A percentile compares a stretch with the other conserved stretches of the same genome.
Conservation (phyloP, 352 stramenopile species). For the Globisporangium spinosum region DNA sequence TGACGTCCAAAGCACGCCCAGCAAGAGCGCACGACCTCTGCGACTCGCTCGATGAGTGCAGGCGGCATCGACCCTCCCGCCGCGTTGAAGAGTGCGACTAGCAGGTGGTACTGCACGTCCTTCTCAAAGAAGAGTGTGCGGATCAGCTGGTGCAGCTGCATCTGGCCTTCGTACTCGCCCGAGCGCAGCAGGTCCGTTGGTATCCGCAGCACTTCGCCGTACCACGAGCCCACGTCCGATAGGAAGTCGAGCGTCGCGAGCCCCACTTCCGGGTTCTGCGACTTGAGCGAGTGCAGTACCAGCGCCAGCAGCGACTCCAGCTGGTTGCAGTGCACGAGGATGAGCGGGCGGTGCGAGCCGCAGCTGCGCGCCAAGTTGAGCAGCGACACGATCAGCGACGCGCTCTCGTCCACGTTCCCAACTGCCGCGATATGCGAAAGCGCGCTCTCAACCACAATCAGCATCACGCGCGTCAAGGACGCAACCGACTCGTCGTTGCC, state of each 20-base stretch:
- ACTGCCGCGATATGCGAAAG: conserved; percentile 51
- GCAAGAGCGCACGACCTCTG: conserved; percentile 68
- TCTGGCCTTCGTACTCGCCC: conserved; percentile 45
- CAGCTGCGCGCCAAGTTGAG: conserved; percentile 62
- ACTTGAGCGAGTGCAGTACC: conserved; percentile 57
- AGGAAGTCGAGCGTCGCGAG: conserved; percentile 55
- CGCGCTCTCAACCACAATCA: conserved; percentile 50
- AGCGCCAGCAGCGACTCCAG: conserved; percentile 58
- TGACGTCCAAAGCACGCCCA: conserved; percentile 66
- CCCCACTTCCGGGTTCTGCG: conserved; percentile 62
- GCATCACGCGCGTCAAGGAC: conserved; percentile 64
- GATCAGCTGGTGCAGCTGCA: conserved; percentile 60
- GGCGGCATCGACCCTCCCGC: conserved; percentile 53
- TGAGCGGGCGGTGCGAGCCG: conserved; percentile 47
- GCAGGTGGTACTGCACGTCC: conserved; percentile 66
- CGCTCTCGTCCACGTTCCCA: conserved; percentile 50
- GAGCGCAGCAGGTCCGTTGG: conserved; percentile 43
- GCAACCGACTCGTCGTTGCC: conserved; percentile 53
- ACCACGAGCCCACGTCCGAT: conserved; percentile 61
- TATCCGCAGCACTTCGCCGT: conserved; percentile 67
- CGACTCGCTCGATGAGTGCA: conserved; percentile 58
- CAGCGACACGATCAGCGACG: conserved; percentile 42
- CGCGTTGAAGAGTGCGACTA: conserved; percentile 67
- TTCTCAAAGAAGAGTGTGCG: conserved; percentile 77
- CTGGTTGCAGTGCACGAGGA: conserved; percentile 67